phyloP scores from a whole-genome alignment of 2,329 filamentous ascomycete genomes.

The Bretziella fagacearum region DNA sequence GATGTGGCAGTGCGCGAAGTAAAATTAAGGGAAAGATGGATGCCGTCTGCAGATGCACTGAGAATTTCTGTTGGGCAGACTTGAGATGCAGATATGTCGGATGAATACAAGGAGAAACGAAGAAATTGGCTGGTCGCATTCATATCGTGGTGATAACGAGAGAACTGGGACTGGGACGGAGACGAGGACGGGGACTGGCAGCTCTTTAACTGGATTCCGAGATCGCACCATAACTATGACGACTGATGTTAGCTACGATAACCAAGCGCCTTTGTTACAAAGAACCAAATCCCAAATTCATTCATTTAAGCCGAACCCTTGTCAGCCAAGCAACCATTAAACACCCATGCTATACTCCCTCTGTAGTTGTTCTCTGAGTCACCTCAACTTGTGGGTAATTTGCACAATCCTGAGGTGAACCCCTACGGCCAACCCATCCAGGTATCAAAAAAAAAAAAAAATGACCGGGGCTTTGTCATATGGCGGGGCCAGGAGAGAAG shows the following conservation, averaged over 20 bases:
- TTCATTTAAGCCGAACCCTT: neutral
- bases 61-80: constrained; percentile 5
- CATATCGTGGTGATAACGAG: no score
- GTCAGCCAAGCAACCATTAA: neutral
- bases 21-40: constrained; percentile 7
- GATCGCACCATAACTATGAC: constrained; percentile 13
- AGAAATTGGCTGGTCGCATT: neutral
- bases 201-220: constrained; percentile 11
- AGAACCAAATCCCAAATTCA: neutral
- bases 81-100: constrained; percentile 13
- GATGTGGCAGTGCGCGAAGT: neutral
- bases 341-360: neutral
- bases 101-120: constrained; percentile 13
- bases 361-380: constrained; percentile 5
- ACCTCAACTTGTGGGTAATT: constrained; percentile 3
- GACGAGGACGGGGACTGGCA: constrained; percentile 1
- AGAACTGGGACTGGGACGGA: neutral
- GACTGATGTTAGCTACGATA: constrained; percentile 11
- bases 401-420: constrained; percentile 6
- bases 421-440: neutral
- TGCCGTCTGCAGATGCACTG: constrained; percentile 8
- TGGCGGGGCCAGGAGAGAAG: neutral
- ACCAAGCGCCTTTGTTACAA: neutral
- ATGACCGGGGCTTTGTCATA: neutral
- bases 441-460: neutral